Percentiles rank a stretch among this genome's conserved stretches.
Conservation (phyloP, 1,139 yeast species). For the Candida gigantensis region DNA sequence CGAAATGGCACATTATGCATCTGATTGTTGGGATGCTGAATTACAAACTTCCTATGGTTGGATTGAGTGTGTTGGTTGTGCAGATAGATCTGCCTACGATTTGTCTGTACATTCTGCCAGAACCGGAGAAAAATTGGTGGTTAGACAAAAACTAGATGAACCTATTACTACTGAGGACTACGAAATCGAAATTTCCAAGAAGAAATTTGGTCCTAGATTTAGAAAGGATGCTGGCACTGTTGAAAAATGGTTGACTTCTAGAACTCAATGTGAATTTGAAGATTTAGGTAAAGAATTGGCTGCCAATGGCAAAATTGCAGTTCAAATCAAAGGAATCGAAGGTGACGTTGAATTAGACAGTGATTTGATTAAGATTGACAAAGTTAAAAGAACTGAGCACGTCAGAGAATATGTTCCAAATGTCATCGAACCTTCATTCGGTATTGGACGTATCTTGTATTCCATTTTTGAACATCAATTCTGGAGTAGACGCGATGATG, state of each 20-base stretch:
- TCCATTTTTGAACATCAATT: slow-evolving; percentile 90
- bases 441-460: slow-evolving; percentile 96
- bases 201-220: slow-evolving; percentile 96
- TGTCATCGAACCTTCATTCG: slow-evolving; percentile 98
- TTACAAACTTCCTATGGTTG: slow-evolving; percentile 94
- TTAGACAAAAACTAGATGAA: slow-evolving; percentile 82
- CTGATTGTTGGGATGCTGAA: slow-evolving; percentile 99
- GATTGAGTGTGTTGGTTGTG: slow-evolving; percentile 99
- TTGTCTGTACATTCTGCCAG: slow-evolving; percentile 92
- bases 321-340: slow-evolving; percentile 61
- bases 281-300: slow-evolving; percentile 69
- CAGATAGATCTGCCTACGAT: slow-evolving; percentile 98
- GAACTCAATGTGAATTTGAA: slow-evolving; percentile 87
- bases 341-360: slow-evolving; percentile 68
- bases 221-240: slow-evolving; percentile 95
- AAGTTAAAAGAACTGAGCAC: slow-evolving; percentile 81
- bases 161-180: slow-evolving; percentile 81
- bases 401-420: slow-evolving; percentile 95
- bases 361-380: slow-evolving; percentile 71
- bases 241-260: slow-evolving; percentile 71
- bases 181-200: slow-evolving; percentile 86
- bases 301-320: slow-evolving; percentile 62
- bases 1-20: slow-evolving; percentile 99
- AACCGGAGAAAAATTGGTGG: slow-evolving; percentile 92
- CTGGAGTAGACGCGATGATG: slow-evolving; percentile 94